A percentile compares a stretch with the other conserved stretches of the same genome.
Conservation (phyloP, 192 early-diverging fungal genomes). For the Mortierella hygrophila region DNA sequence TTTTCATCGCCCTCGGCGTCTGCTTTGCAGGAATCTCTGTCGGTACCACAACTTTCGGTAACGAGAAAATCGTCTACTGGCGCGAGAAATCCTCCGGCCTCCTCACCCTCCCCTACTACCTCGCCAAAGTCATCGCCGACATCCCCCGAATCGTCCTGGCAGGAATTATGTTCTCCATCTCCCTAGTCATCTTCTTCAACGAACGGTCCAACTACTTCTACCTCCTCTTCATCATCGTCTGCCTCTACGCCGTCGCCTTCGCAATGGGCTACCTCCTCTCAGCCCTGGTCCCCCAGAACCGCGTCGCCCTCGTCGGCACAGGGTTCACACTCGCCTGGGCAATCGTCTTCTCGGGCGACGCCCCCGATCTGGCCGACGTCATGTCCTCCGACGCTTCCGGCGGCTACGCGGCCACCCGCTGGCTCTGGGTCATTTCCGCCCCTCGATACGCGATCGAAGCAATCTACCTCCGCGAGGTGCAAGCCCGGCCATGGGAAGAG, state of each 20-base stretch:
- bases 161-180: constrained; percentile 62
- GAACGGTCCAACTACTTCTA: constrained; percentile 25
- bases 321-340: constrained; percentile 72
- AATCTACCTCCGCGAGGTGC: constrained; percentile 64
- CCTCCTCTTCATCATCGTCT: constrained; percentile 58
- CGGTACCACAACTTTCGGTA: constrained; percentile 67
- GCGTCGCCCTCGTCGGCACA: constrained; percentile 62
- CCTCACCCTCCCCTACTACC: constrained; percentile 66
- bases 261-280: constrained; percentile 69
- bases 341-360: constrained; percentile 63
- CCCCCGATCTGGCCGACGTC: constrained; percentile 60
- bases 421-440: constrained; percentile 69
- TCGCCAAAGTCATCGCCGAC: constrained; percentile 69
- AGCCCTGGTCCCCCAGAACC: constrained; percentile 44
- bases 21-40: constrained; percentile 69
- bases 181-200: constrained; percentile 66
- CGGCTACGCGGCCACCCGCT: constrained; percentile 39
- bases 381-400: background rate
- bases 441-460: constrained; percentile 73
- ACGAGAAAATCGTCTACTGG: constrained; percentile 72
- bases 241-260: constrained; percentile 65
- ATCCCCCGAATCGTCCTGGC: constrained; percentile 69
- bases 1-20: constrained; percentile 66
- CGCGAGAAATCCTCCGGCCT: constrained; percentile 68
- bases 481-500: constrained; percentile 45